Conservation (phyloP, 2,329 filamentous ascomycete species). For the Trichoderma sp. region DNA sequence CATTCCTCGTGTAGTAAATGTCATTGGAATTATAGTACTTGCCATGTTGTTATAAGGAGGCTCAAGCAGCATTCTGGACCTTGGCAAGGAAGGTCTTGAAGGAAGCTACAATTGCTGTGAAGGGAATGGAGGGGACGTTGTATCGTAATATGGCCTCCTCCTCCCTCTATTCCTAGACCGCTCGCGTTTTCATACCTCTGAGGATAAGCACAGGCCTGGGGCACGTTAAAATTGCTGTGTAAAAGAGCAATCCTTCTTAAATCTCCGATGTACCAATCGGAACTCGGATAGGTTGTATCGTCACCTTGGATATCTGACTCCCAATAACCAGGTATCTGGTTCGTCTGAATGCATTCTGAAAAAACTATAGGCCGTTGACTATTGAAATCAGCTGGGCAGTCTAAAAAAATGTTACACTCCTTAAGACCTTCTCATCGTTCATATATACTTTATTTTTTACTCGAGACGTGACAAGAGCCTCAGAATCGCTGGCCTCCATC, state of each 20-base stretch:
- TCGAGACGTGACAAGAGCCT: not conserved
- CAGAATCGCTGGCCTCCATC: not conserved
- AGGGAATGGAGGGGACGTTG: no score
- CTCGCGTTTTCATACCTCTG: no score
- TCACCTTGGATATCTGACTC: not conserved
- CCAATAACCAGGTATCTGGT: not conserved
- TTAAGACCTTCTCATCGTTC: not conserved
- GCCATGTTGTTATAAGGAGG: no score
- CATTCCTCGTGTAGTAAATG: conserved; percentile 8
- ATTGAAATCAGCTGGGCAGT: not conserved
- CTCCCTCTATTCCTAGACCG: no score
- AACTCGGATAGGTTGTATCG: not conserved
- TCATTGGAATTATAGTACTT: not conserved
- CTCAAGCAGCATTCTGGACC: no score
- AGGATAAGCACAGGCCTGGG: no score
- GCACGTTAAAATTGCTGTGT: no score
- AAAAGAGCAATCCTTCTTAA: no score
- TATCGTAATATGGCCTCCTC: no score
- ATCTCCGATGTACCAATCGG: no score
- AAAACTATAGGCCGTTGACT: not conserved
- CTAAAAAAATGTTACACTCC: not conserved
- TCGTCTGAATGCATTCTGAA: not conserved
- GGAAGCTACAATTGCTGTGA: no score
- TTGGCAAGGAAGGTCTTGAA: no score
- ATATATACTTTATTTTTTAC: not conserved